Conservation (phyloP, 208 protist genomes). For the Wallacemonas rigidus region DNA sequence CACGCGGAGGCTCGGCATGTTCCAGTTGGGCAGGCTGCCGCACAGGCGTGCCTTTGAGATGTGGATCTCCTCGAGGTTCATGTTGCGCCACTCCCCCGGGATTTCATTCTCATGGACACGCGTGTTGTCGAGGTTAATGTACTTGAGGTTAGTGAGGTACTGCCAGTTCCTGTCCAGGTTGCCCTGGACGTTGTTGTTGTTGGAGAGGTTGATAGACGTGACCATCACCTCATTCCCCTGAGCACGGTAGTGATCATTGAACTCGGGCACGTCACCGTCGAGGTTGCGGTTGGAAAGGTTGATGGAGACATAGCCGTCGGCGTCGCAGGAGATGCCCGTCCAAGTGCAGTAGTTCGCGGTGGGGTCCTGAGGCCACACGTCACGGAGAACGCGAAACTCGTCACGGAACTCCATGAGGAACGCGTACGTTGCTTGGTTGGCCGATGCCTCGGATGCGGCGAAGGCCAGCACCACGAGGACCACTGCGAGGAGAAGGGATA, state of each 20-base stretch:
- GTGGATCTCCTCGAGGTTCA: conserved; percentile 17
- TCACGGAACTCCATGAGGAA: neutral
- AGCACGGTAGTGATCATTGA: conserved; percentile 2
- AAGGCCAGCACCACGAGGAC: neutral
- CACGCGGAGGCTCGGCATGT: conserved; percentile 1
- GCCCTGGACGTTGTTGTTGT: conserved; percentile 16
- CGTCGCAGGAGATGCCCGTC: conserved; percentile 21
- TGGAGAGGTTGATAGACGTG: conserved; percentile 22
- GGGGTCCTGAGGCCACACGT: neutral
- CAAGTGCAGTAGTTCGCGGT: conserved; percentile 25
- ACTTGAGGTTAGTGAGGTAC: conserved; percentile 5
- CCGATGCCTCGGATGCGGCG: neutral
- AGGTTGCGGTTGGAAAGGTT: conserved; percentile 21
- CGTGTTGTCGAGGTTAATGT: conserved; percentile 28
- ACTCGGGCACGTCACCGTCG: conserved; percentile 16
- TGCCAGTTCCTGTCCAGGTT: conserved; percentile 20
- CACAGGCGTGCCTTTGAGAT: conserved; percentile 27
- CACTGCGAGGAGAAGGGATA: neutral
- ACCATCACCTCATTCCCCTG: conserved; percentile 9
- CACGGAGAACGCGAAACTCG: neutral
- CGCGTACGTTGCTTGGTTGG: neutral
- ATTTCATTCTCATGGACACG: conserved; percentile 7
- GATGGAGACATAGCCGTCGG: conserved; percentile 17
- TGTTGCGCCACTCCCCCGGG: conserved; percentile 26
- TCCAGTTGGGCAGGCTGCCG: conserved; percentile 29